Percentiles rank a stretch among this genome's conserved stretches.
Conservation (phyloP, 2,329 filamentous ascomycete species). For the Clarireedia paspali region DNA sequence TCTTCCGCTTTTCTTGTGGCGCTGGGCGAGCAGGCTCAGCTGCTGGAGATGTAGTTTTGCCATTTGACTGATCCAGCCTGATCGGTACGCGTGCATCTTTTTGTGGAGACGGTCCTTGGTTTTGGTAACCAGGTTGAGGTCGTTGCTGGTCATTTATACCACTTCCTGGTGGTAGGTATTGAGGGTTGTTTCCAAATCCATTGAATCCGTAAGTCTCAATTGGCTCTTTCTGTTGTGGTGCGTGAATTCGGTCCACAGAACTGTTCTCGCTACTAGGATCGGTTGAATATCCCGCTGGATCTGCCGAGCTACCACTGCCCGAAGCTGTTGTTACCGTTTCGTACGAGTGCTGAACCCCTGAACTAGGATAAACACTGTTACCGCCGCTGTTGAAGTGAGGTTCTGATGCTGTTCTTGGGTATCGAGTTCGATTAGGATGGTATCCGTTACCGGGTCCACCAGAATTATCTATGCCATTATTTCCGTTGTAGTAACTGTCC, state of each 20-base stretch:
- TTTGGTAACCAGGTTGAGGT: constrained; percentile 16
- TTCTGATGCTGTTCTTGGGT: constrained; percentile 28
- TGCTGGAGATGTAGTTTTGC: constrained; percentile 13
- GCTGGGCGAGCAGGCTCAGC: constrained; percentile 6
- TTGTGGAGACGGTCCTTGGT: constrained; percentile 19
- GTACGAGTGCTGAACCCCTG: constrained; percentile 47
- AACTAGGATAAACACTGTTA: constrained; percentile 22
- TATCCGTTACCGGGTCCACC: constrained; percentile 26
- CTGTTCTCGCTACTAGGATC: constrained; percentile 89
- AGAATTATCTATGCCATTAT: constrained; percentile 15
- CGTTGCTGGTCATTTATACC: constrained; percentile 19
- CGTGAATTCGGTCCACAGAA: constrained; percentile 68
- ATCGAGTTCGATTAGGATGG: constrained; percentile 27
- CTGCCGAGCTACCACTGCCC: constrained; percentile 61
- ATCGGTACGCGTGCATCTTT: constrained; percentile 24
- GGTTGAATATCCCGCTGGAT: constrained; percentile 72
- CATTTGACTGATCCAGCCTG: constrained; percentile 22
- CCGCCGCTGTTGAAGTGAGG: constrained; percentile 25
- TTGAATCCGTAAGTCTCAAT: constrained; percentile 57
- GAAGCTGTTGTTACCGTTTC: constrained; percentile 78
- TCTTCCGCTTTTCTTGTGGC: constrained; percentile 67
- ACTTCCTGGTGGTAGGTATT: constrained; percentile 31
- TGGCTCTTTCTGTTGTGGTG: constrained; percentile 44
- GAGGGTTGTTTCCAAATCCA: constrained; percentile 34
- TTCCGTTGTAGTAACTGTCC: constrained; percentile 35